Base-by-base conservation (phyloP, 306 rosid genomes). In the Gynostemma pentaphyllum region DNA sequence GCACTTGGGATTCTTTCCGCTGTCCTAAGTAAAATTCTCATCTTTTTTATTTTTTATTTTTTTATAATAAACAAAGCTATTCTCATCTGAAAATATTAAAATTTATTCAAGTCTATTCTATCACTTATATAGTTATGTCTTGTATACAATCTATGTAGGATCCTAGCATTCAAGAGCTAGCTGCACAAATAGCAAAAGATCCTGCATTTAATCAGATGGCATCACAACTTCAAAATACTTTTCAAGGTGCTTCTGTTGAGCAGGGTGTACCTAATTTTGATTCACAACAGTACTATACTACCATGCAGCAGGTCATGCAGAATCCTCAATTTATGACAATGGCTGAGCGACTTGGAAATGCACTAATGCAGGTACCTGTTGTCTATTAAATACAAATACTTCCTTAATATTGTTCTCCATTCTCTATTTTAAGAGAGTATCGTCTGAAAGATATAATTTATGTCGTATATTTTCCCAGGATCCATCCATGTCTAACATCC, bases 231-330 rank as follows among this genome's bases (percentile, higher is more conserved):
- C 95, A 94, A 80, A 84, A 89, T 71, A 82, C 89, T 64, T 81
- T 94, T 76, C 91, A 94, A 70, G 99, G 89, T 62, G 72, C 73
- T 45, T 12, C 92, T 62, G 79, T 40, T 45, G 82, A 81, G 7
- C 90, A 82, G 3, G 69, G 87, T 68, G 47, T 81, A 67, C 66
- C 66, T 23, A 80, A 71, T 76, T 88, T 94, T 73, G 97, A 94
- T 81, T 75, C 81, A 54, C 95, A 88, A 70, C 95, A 94, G 66
- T 94, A 94, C 67, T 73, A 74, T 53, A 46, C 84, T 69, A 86
- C 97, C 69, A 84, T 94, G 95, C 95, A 94, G 81, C 95, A 86
- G 82, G 99, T 89, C 79, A 94, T 94, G 99, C 90, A 86, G 79
- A 94, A 94, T 74, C 97, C 99, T 63, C 92, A 94, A 74, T 94